Evolutionary conservation across 805 yeast species (phyloP).

Genomic region (Spathaspora girioi): DNA sequence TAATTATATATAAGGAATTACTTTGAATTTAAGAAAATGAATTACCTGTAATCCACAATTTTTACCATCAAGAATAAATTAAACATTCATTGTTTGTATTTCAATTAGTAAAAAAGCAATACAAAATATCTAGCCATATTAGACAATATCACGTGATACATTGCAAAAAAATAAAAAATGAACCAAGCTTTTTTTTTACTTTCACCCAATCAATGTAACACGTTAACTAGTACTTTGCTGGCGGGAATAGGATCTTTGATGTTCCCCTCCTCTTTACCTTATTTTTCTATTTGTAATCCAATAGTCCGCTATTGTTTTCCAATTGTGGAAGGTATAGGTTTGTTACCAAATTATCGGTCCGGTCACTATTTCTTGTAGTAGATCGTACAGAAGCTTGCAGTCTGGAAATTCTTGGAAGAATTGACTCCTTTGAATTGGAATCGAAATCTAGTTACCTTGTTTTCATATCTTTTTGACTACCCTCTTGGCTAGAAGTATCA

Average conservation of each 20-base stretch:
- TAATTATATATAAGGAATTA: not conserved
- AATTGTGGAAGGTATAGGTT: not conserved
- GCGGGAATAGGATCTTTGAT: not conserved
- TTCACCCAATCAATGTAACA: not conserved
- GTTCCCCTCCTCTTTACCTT: not conserved
- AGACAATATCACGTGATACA: not conserved
- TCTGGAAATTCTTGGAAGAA: not conserved
- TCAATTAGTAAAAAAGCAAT: not conserved
- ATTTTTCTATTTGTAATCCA: not conserved
- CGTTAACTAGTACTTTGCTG: not conserved
- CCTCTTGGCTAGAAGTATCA: too few species aligned
- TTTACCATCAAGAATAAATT: not conserved
- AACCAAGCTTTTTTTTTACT: not conserved
- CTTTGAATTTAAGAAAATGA: not conserved
- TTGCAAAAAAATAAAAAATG: not conserved
- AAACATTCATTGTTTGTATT: not conserved
- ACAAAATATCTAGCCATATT: not conserved
- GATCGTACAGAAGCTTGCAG: not conserved
- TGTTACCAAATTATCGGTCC: not conserved
- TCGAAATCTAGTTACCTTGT: not conserved
- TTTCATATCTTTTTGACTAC: too few species aligned
- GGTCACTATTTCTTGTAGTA: not conserved
- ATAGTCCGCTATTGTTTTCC: not conserved
- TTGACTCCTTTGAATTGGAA: not conserved
- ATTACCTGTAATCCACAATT: not conserved